phyloP scores from a whole-genome alignment of 345 rosid genomes.

The Euphorbia pulcherrima region DNA sequence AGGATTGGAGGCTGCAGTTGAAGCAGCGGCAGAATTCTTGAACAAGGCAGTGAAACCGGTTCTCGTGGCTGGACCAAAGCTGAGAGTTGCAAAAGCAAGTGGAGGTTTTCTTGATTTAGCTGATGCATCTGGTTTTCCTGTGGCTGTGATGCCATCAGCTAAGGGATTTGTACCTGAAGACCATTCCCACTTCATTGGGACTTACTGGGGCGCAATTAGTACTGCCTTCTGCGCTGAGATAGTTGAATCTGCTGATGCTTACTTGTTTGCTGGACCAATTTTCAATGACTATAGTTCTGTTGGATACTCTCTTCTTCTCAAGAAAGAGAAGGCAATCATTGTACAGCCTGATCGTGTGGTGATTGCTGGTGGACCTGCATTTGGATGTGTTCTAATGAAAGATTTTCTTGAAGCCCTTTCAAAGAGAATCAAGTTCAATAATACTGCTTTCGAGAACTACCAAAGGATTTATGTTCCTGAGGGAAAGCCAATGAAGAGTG shows the following conservation, averaged over 20 bases:
- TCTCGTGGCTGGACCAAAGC: constrained; percentile 65
- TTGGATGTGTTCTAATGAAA: constrained; percentile 74
- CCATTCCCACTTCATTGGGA: constrained; percentile 72
- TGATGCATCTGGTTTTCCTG: constrained; percentile 56
- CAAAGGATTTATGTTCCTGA: constrained; percentile 69
- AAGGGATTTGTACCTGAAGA: constrained; percentile 71
- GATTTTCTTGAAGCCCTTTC: constrained; percentile 60
- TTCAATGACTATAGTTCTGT: constrained; percentile 79
- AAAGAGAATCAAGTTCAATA: constrained; percentile 47
- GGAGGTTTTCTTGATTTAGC: constrained; percentile 60
- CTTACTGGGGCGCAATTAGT: constrained; percentile 83
- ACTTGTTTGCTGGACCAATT: constrained; percentile 75
- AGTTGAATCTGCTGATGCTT: constrained; percentile 83
- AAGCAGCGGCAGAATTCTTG: constrained; percentile 66
- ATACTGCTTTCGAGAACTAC: constrained; percentile 65
- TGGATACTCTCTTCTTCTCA: constrained; percentile 75
- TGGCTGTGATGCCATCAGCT: constrained; percentile 71
- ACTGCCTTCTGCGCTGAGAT: constrained; percentile 75
- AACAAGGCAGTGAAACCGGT: constrained; percentile 81
- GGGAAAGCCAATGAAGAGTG: constrained; percentile 47
- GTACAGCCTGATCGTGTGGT: constrained; percentile 69
- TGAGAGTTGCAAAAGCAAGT: constrained; percentile 53
- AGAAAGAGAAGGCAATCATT: constrained; percentile 77
- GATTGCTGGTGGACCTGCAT: constrained; percentile 64
- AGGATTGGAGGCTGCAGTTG: constrained; percentile 69